Evolutionary conservation across 1,284 basidiomycete genomes (phyloP), one percentile per base, ranked within the genome.

Genomic region (Lentinula novae-zelandiae): DNA sequence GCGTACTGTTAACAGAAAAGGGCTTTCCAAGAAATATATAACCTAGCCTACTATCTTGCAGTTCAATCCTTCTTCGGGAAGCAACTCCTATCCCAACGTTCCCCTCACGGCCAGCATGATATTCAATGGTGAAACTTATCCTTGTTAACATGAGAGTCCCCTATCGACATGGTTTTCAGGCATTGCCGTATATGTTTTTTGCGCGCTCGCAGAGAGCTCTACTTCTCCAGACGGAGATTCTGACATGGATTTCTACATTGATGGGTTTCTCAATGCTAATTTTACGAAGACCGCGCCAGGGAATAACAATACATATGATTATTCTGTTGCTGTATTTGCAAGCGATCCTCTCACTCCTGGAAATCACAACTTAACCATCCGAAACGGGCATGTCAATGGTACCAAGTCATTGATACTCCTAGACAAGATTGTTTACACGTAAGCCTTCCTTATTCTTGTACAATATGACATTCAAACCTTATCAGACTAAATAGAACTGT

Each of bases 171-270:
- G 17, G 5, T 46, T 49, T 33, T 52, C 51, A 72, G 72, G 73
- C 9, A 68, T 68, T 8, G 72, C 73, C 0, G 65, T 75, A 13
- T 70, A 72, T 53, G 69, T 72, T 2, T 75, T 67, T 64, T 71
- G 72, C 57, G 69, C 68, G 9, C 60, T 76, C 2, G 64, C 72
- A 2, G 62, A 66, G 17, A 65, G 67, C 0, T 61, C 55, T 4
- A 56, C 22, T 15, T 34, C 22, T 48, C 68, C 70, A 1, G 59
- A 63, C 5, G 70, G 68, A 4, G 57, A 69, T 63, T 69, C 71
- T 4, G 70, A 74, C 63, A 70, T 78, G 68, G 68, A 68, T 0
- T 79, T 79, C 67, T 70, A 65, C 52, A 66, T 78, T 51, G 75
- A 78, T 60, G 71, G 67, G n/a, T 60, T 68, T n/a, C 46, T 57